Percentiles rank a stretch among this genome's conserved stretches.
phyloP scores from a whole-genome alignment of 345 rosid species.

The Garcia nutans region DNA sequence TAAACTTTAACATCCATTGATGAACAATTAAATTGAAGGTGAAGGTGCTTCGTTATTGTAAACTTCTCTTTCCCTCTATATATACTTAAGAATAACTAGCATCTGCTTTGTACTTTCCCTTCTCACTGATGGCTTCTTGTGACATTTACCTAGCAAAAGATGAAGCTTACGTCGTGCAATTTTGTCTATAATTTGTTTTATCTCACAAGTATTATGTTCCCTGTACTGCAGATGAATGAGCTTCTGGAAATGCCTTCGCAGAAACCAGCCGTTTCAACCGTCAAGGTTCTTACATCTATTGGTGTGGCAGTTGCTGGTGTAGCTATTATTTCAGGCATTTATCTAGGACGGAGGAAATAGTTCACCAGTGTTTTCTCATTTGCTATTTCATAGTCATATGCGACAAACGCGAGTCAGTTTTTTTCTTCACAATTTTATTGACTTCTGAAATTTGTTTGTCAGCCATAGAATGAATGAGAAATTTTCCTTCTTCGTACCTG shows the following conservation, averaged over 20 bases:
- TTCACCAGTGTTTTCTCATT: not conserved
- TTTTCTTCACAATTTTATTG: not conserved
- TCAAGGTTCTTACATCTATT: slow-evolving; percentile 60
- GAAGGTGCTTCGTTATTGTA: not conserved
- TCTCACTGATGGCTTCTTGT: not conserved
- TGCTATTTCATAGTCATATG: not conserved
- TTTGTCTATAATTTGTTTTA: not conserved
- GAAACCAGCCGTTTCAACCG: slow-evolving; percentile 38
- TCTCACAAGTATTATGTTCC: not conserved
- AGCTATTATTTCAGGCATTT: slow-evolving; percentile 67
- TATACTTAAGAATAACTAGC: not conserved
- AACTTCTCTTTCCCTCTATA: not conserved
- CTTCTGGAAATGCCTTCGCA: slow-evolving; percentile 66
- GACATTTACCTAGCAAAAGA: not conserved
- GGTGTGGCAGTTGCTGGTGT: slow-evolving; percentile 71
- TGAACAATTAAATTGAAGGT: not conserved
- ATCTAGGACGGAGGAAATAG: slow-evolving; percentile 56
- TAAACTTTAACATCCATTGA: not conserved
- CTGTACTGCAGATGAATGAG: slow-evolving; percentile 51
- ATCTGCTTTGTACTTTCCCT: not conserved
- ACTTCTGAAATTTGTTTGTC: not conserved
- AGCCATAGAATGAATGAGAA: not conserved
- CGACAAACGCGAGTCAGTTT: not conserved
- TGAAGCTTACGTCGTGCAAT: too few relatives aligned
- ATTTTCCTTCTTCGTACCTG: not conserved